Evolutionary conservation across 768 basidiomycete species (phyloP).

Genomic region (Mycena metata): DNA sequence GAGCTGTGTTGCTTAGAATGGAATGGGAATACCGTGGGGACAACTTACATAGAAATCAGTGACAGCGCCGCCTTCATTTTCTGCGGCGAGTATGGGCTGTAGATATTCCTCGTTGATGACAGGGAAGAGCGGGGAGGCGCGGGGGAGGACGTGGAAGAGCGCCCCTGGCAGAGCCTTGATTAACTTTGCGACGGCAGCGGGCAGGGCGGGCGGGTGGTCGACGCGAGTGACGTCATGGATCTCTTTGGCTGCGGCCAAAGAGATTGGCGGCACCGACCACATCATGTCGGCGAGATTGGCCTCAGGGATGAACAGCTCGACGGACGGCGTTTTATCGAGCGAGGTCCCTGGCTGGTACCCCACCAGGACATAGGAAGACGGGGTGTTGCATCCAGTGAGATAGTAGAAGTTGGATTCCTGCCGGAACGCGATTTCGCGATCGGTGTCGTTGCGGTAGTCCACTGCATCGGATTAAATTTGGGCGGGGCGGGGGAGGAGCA

Average conservation of each 20-base stretch:
- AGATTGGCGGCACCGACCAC: conserved; percentile 90
- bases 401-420: conserved; percentile 92
- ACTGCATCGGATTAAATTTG: conserved; percentile 42
- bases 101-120: conserved; percentile 59
- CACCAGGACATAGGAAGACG: conserved; percentile 76
- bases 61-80: conserved; percentile 52
- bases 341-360: conserved; percentile 66
- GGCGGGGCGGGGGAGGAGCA: background rate
- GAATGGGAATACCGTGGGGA: no score
- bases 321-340: conserved; percentile 55
- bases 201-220: conserved; percentile 62
- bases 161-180: conserved; percentile 66
- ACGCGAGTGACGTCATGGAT: conserved; percentile 74
- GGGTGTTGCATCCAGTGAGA: conserved; percentile 83
- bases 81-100: conserved; percentile 49
- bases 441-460: conserved; percentile 84
- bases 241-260: conserved; percentile 63
- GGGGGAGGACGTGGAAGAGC: conserved; percentile 76
- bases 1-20: conserved; percentile 49
- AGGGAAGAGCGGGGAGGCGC: conserved; percentile 66
- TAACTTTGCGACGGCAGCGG: conserved; percentile 59
- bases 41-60: conserved; percentile 62
- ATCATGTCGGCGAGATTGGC: conserved; percentile 80
- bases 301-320: conserved; percentile 85
- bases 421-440: conserved; percentile 79